Base-by-base conservation (phyloP, 805 yeast species). In the Wickerhamiella sorbophila region DNA sequence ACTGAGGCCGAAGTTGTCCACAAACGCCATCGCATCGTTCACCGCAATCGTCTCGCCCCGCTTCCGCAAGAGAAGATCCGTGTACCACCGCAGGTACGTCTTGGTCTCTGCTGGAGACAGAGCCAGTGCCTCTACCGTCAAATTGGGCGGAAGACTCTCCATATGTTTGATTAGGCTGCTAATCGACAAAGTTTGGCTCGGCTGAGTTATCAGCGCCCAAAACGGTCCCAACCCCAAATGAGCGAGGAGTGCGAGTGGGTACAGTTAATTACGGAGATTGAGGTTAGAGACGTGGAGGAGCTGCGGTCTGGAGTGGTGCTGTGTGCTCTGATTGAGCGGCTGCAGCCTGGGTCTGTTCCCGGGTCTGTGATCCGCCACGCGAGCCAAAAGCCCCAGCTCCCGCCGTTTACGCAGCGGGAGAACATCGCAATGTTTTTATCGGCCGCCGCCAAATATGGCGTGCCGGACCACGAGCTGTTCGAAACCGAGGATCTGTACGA, bases 11-110 rank as follows among this genome's bases (percentile, higher is more conserved):
- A 88, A 88, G 58, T 88, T 87, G 52, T 70, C 67, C 44, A 91
- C 65, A 57, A 88, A 88, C 37, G 65, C 64, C 59, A 81, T 76
- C n/a, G 84, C 82, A 57, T 91, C 97, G 9, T 68, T 71, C 47
- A 88, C 63, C 3, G 77, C 68, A 5, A 88, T 75, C 46, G 77
- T 69, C 34, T 77, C 70, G 31, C 77, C 76, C 47, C 54, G 60
- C 48, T 80, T 79, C 41, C 87, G 71, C 36, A 81, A 69, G 31
- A 81, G 70, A 26, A 88, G 74, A 54, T 84, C 87, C 50, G 85
- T 79, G 59, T 87, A 88, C 98, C 98, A 88, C 49, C 95, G 67
- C 51, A 88, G 72, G 59, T 88, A 88, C 1, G 95, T 81, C 52
- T 79, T 75, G 10, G 76, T 72, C 59, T 88, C 98, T 43, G 79